Evolutionary conservation across 345 rosid genomes (phyloP).

Genomic region (Hevea brasiliensis): DNA sequence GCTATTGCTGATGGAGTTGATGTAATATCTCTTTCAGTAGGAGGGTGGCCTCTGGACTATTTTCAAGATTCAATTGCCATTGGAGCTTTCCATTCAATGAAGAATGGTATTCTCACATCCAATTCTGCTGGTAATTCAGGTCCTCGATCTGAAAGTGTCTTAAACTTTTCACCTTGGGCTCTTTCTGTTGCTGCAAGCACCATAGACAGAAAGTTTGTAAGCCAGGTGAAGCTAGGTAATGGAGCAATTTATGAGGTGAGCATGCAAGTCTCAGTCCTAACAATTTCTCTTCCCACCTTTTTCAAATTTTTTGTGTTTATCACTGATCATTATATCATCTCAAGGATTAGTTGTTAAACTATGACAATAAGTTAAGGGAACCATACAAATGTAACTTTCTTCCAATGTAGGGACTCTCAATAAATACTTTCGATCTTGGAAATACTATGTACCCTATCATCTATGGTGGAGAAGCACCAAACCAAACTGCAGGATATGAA

Average conservation of each 20-base stretch:
- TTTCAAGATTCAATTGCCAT: constrained; percentile 3
- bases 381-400: too few relatives aligned
- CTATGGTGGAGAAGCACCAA: constrained; percentile 33
- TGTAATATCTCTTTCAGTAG: constrained; percentile 8
- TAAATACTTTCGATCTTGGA: constrained; percentile 16
- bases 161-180: constrained; percentile 11
- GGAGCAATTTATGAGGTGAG: neutral
- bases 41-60: neutral
- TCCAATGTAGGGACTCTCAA: constrained; percentile 22
- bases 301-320: neutral
- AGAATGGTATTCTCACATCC: constrained; percentile 5
- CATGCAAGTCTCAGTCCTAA: too few relatives aligned
- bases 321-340: too few relatives aligned
- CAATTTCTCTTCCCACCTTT: too few relatives aligned
- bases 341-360: too few relatives aligned
- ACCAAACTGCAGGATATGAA: constrained; percentile 12
- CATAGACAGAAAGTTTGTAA: constrained; percentile 11
- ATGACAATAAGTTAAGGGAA: too few relatives aligned
- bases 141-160: neutral
- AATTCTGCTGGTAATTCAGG: constrained; percentile 5
- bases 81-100: constrained; percentile 14
- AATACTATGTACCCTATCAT: constrained; percentile 17
- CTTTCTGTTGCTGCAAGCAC: constrained; percentile 13
- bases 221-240: neutral
- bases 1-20: constrained; percentile 17